A percentile compares a stretch with the other conserved stretches of the same genome.
These are phyloP conservation scores for Ceratobasidium sp. DNA, from an alignment of 1,284 basidiomycete species.

Conservation along the genomic window DNA sequence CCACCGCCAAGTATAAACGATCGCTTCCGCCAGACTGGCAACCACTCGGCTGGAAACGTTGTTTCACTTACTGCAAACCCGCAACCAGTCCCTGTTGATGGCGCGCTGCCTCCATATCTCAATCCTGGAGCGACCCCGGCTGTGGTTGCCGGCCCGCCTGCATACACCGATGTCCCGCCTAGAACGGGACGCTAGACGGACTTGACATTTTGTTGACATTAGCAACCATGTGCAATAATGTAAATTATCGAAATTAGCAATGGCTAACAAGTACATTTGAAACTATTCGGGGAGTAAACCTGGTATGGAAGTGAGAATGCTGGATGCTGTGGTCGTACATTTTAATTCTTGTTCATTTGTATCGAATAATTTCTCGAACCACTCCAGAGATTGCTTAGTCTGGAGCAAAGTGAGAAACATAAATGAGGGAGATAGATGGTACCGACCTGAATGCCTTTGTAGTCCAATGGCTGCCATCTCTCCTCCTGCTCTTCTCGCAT, in stretches of 20 bases:
- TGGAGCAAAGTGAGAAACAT: neutral
- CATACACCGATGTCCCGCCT: constrained; percentile 40
- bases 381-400: constrained; percentile 33
- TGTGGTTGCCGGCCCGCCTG: constrained; percentile 23
- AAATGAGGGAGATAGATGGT: neutral
- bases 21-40: constrained; percentile 42
- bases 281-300: constrained; percentile 18
- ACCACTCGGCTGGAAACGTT: constrained; percentile 57
- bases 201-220: neutral
- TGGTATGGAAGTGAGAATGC: constrained; percentile 28
- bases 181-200: constrained; percentile 12
- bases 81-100: constrained; percentile 29
- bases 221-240: constrained; percentile 12
- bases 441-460: constrained; percentile 35
- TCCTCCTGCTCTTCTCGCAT: constrained; percentile 80
- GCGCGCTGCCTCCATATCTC: constrained; percentile 36
- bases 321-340: constrained; percentile 26
- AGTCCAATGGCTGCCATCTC: constrained; percentile 70
- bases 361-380: constrained; percentile 27
- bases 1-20: constrained; percentile 83
- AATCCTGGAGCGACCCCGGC: constrained; percentile 25
- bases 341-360: constrained; percentile 31
- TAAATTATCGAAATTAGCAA: constrained; percentile 41
- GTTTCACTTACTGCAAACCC: constrained; percentile 26
- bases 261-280: constrained; percentile 1